Base-by-base conservation (phyloP, 1,139 yeast genomes). In the Kazachstania sp. region DNA sequence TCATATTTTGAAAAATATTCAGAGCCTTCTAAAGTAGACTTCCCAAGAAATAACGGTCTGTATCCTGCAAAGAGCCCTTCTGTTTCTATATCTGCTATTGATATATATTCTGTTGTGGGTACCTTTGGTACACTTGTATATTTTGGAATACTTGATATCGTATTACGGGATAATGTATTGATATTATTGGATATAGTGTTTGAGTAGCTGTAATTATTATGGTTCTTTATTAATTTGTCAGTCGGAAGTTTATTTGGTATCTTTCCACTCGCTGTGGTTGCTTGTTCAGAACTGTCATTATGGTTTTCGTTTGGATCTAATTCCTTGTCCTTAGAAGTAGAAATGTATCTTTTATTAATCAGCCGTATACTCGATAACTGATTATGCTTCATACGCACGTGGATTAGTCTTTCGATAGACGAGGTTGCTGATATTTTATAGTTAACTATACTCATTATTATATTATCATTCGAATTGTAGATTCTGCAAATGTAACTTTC, bases 51-150 rank as follows among this genome's bases (percentile, higher is more conserved):
- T 19, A 65, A 48, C 1, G 69, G 69, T 44, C 59, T 60, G 45
- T 61, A 60, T 0, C 69, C 67, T 3, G 68, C 68, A 54, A 64
- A 64, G 13, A 65, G 41, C 0, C 67, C 67, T 45, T 65, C 69
- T 5, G 58, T 50, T 42, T 61, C 63, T 9, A 63, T 49, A 12
- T 60, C 64, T 7, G 50, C 44, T 9, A 45, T 47, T 1, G 61
- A 49, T 9, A 63, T 51, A 51, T 62, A 51, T 34, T 60, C 65
- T 4, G 66, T 63, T 8, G 61, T 48, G 1, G 60, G 54, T 1
- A 63, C 65, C 37, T 52, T 54, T 5, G 67, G 67, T 5, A 63
- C 60, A 26, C 58, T 31, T 19, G 45, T 31, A 30, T 36, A 31
- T 26, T 34, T 45, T 23, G n/a, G 35, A 9, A 18, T 4, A 23